Conservation (phyloP, 768 basidiomycete genomes). For the Auricularia heimuer region DNA sequence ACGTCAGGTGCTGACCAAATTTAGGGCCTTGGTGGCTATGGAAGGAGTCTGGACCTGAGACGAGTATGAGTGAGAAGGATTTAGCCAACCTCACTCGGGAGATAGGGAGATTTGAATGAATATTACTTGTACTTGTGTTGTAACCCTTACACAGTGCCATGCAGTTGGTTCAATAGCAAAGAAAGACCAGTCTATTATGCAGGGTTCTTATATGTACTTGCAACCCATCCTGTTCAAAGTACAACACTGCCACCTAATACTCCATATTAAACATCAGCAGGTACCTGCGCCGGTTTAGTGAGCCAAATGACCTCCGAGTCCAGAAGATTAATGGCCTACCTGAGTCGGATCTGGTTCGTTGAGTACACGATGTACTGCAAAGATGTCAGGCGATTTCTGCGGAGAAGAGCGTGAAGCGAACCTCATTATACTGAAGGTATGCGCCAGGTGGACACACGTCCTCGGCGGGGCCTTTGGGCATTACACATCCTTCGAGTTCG, state of each 20-base stretch:
- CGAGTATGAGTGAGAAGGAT: background rate
- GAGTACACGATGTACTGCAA: slow-evolving; percentile 54
- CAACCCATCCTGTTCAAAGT: too few relatives aligned
- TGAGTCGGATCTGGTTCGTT: slow-evolving; percentile 43
- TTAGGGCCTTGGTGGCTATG: background rate
- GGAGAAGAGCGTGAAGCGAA: slow-evolving; percentile 16
- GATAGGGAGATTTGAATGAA: too few relatives aligned
- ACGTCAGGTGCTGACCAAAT: background rate
- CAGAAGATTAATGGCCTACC: slow-evolving; percentile 7
- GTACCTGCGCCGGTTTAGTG: slow-evolving; percentile 1
- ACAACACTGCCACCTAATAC: background rate
- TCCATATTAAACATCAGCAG: slow-evolving; percentile 9
- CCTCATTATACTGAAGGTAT: slow-evolving; percentile 48
- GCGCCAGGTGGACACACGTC: slow-evolving; percentile 21
- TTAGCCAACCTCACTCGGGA: background rate
- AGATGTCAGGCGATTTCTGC: background rate
- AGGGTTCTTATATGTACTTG: too few relatives aligned
- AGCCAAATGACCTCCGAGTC: too few relatives aligned
- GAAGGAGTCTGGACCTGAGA: background rate
- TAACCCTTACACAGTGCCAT: too few relatives aligned
- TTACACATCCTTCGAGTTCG: slow-evolving; percentile 42
- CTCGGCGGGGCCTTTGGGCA: slow-evolving; percentile 45
- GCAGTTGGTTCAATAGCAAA: too few relatives aligned
- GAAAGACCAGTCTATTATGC: too few relatives aligned
- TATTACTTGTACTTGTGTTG: too few relatives aligned